Base-by-base conservation (phyloP, 1,284 basidiomycete species). In the Apiotrichum gamsii region DNA sequence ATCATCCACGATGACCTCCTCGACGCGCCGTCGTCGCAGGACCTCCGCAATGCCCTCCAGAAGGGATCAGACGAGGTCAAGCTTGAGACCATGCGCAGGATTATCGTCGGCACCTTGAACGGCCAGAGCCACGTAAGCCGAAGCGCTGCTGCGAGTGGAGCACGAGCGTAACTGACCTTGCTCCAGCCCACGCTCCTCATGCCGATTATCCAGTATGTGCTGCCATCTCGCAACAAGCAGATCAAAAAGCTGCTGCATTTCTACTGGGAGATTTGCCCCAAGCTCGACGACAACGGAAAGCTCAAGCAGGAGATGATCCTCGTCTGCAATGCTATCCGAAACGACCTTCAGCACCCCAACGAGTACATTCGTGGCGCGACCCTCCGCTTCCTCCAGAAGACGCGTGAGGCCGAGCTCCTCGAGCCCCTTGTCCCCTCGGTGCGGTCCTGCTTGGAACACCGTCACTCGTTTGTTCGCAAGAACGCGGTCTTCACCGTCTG, bases 261-360 rank as follows among this genome's bases (percentile, higher is more conserved):
- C 72, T 98, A 98, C 74, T 98, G 93, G 94, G 95, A 98, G 54
- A 88, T 98, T 25, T 97, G 93, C 74, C 94, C 95, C 21, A 97
- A 98, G 74, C 86, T 95, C 59, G 95, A 98, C 62, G 93, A 97
- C 57, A 83, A 82, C 57, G 95, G 95, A 47, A 97, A 97, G 75
- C 76, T 98, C 62, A 97, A 96, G 80, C 95, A 98, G 75, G 95
- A 98, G 77, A 98, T 98, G 95, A 98, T 98, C 65, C 80, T 99
- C 39, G 94, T 98, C 38, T 93, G 94, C 64, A 97, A 97, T 66
- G 93, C 93, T 40, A 90, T 97, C 69, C 87, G 93, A 55, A 97
- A 97, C 73, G 94, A 98, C 76, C 80, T 97, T 47, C 94, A 98
- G 87, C 95, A 98, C 68, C 93, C 95, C 6, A 98, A 99, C 70